These are phyloP conservation scores for Fusarium stilboides DNA, from an alignment of 2,329 filamentous ascomycete species.

Conservation along the genomic window DNA sequence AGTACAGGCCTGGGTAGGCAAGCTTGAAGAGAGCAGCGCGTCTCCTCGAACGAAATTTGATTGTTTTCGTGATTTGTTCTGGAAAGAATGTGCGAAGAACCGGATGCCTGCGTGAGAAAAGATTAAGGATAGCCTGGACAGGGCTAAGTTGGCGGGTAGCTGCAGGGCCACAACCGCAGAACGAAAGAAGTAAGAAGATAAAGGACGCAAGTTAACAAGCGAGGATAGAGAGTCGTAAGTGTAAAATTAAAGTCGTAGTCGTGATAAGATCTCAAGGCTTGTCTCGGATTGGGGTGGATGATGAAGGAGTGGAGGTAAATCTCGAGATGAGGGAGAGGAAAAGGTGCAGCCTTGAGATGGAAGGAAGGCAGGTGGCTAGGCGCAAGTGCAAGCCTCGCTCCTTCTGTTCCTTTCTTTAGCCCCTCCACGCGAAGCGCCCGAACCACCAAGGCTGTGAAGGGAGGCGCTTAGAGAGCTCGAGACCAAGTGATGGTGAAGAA, in stretches of 20 bases:
- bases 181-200: neutral
- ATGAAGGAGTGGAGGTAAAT: neutral
- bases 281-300: neutral
- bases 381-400: neutral
- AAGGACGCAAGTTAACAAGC: neutral
- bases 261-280: neutral
- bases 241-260: neutral
- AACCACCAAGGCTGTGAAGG: conserved; percentile 1
- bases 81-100: neutral
- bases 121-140: neutral
- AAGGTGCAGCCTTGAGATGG: neutral
- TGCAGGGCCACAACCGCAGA: neutral
- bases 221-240: neutral
- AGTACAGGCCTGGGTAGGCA: no score
- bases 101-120: neutral
- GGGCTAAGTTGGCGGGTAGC: neutral
- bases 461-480: neutral
- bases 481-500: neutral
- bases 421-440: neutral
- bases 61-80: neutral
- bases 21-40: no score
- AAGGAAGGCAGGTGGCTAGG: neutral
- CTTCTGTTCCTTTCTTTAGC: neutral
- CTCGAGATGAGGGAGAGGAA: neutral
- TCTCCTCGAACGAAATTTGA: no score